phyloP scores from a whole-genome alignment of 2,329 filamentous ascomycete species.

The Colletotrichum eleusines region DNA sequence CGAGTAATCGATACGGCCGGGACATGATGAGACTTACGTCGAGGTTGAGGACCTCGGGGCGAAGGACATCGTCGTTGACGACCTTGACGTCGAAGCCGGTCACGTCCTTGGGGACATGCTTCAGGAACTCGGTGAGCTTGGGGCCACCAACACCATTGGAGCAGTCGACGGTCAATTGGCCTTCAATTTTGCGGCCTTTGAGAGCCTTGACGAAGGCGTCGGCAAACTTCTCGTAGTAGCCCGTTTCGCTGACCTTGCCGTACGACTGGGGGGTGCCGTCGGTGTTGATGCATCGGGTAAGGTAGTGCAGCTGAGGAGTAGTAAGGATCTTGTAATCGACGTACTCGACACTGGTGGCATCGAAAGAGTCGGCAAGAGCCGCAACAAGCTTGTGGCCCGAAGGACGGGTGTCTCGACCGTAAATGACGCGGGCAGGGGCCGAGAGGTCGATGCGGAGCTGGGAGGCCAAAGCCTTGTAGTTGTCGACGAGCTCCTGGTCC shows the following conservation, averaged over 20 bases:
- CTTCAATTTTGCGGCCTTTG: constrained; percentile 78
- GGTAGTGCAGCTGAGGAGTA: constrained; percentile 97
- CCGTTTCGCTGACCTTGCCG: constrained; percentile 87
- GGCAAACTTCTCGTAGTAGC: constrained; percentile 94
- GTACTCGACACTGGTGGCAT: constrained; percentile 78
- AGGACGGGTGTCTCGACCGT: constrained; percentile 91
- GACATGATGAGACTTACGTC: constrained; percentile 69
- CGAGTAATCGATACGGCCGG: background rate
- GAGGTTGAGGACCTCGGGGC: constrained; percentile 88
- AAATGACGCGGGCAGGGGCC: constrained; percentile 83
- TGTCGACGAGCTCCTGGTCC: constrained; percentile 79
- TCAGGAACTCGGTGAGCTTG: constrained; percentile 88
- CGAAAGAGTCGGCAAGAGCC: constrained; percentile 83
- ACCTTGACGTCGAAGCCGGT: constrained; percentile 84
- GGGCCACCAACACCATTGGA: constrained; percentile 97
- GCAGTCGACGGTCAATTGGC: constrained; percentile 87
- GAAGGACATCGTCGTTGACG: constrained; percentile 92
- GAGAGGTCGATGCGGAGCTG: constrained; percentile 81
- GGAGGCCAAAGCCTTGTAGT: constrained; percentile 81
- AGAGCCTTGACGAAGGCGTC: constrained; percentile 88
- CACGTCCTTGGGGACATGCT: constrained; percentile 78
- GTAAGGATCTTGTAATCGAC: constrained; percentile 92
- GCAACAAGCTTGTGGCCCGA: constrained; percentile 87
- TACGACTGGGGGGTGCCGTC: constrained; percentile 88
- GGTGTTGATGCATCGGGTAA: constrained; percentile 95